phyloP scores from a whole-genome alignment of 148 eudicot genomes.

The Drosera capensis region DNA sequence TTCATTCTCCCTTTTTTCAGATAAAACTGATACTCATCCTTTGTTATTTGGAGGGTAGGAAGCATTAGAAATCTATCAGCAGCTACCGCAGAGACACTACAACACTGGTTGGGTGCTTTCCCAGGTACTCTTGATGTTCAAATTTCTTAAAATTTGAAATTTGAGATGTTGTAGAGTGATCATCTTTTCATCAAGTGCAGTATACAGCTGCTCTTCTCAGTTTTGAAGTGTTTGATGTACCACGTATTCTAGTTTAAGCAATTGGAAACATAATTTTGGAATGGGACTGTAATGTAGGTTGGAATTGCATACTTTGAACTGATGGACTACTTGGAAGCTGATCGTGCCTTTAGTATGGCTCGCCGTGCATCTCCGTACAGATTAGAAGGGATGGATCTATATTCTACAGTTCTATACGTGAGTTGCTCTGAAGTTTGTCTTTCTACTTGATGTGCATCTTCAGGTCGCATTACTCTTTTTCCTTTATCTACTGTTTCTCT shows the following conservation, averaged over 20 bases:
- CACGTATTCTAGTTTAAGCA: no score
- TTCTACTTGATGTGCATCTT: no score
- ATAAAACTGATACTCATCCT: constrained; percentile 2
- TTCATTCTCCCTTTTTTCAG: no score
- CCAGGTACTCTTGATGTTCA: constrained; percentile 37
- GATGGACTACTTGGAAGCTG: constrained; percentile 93
- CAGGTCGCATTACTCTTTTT: constrained; percentile 1
- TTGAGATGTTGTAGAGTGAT: no score
- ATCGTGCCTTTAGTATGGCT: constrained; percentile 78
- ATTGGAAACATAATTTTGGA: no score
- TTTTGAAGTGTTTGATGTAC: no score
- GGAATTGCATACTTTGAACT: constrained; percentile 87
- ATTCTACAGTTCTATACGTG: constrained; percentile 90
- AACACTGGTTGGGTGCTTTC: constrained; percentile 95
- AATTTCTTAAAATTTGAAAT: constrained; percentile 2
- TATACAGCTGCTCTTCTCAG: no score
- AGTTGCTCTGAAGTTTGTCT: constrained; percentile 23
- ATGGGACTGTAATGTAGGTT: no score
- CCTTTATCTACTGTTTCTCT: no score
- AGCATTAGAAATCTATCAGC: constrained; percentile 59
- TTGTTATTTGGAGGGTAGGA: constrained; percentile 37
- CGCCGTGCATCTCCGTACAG: constrained; percentile 79
- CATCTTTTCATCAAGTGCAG: no score
- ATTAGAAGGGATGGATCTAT: constrained; percentile 94
- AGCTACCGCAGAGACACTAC: constrained; percentile 78